phyloP scores from a whole-genome alignment of 176 grass and related monocot genomes.

The Rhipidocladum racemiflorum region DNA sequence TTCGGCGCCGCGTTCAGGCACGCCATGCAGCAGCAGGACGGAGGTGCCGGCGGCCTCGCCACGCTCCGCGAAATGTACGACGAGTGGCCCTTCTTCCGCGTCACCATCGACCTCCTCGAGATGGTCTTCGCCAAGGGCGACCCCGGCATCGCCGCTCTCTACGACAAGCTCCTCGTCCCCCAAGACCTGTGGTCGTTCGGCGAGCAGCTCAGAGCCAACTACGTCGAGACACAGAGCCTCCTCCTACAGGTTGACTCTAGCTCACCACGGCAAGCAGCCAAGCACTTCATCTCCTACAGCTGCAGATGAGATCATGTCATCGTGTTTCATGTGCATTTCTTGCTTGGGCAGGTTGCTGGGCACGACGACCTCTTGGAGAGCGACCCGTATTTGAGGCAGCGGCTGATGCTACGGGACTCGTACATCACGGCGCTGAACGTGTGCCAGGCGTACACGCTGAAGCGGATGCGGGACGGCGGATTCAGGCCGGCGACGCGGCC shows the following conservation, averaged over 20 bases:
- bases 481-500: constrained; percentile 38
- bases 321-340: background rate
- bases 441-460: constrained; percentile 69
- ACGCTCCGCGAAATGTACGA: constrained; percentile 61
- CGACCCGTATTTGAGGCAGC: constrained; percentile 59
- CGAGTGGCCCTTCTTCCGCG: constrained; percentile 74
- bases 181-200: constrained; percentile 53
- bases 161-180: constrained; percentile 64
- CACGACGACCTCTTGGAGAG: constrained; percentile 56
- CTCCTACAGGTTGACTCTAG: constrained; percentile 39
- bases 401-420: constrained; percentile 64
- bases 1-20: constrained; percentile 68
- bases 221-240: constrained; percentile 52
- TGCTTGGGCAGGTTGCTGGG: constrained; percentile 49
- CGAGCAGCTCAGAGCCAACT: constrained; percentile 56
- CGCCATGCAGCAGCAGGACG: constrained; percentile 35
- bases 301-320: background rate
- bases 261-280: background rate
- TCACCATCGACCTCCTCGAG: constrained; percentile 69
- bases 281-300: background rate
- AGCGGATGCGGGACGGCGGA: constrained; percentile 47
- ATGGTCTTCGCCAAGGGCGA: constrained; percentile 85
- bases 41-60: constrained; percentile 40
- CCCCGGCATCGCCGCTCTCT: constrained; percentile 63
- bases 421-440: constrained; percentile 77